Evolutionary conservation across 495 filamentous ascomycete species (phyloP).

Genomic region (Podospora australis): DNA sequence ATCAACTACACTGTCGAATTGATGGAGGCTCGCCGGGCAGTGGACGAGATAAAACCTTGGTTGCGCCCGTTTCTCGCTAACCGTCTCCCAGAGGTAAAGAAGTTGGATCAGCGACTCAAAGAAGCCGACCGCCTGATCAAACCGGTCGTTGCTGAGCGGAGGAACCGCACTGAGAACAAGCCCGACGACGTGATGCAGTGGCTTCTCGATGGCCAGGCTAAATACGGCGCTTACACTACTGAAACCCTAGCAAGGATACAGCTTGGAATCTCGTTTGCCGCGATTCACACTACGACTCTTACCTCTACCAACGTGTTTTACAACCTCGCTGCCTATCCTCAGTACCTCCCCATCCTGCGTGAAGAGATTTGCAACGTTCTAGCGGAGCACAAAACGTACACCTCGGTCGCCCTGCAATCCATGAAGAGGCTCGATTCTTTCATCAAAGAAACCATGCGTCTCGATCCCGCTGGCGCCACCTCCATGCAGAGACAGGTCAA

Average conservation of each 20-base stretch:
- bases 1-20: slow-evolving; percentile 53
- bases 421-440: slow-evolving; percentile 34
- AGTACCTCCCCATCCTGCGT: slow-evolving; percentile 42
- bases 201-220: slow-evolving; percentile 27
- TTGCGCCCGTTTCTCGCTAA: slow-evolving; percentile 25
- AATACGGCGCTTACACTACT: slow-evolving; percentile 14
- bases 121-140: slow-evolving; percentile 24
- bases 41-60: slow-evolving; percentile 25
- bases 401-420: slow-evolving; percentile 20
- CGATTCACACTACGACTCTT: slow-evolving; percentile 38
- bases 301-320: slow-evolving; percentile 23
- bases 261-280: slow-evolving; percentile 40
- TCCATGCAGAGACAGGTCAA: slow-evolving; percentile 35
- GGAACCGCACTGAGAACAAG: slow-evolving; percentile 13
- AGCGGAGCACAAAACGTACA: slow-evolving; percentile 24
- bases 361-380: slow-evolving; percentile 43
- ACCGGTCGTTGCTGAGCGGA: slow-evolving; percentile 24
- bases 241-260: slow-evolving; percentile 28
- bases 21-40: slow-evolving; percentile 24
- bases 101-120: slow-evolving; percentile 20
- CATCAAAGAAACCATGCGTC: slow-evolving; percentile 30
- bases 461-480: slow-evolving; percentile 9
- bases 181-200: slow-evolving; percentile 37
- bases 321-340: slow-evolving; percentile 36
- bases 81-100: slow-evolving; percentile 27